These are phyloP conservation scores for Eragrostis tef DNA, from an alignment of 202 grass and related monocot genomes.

Conservation along the genomic window DNA sequence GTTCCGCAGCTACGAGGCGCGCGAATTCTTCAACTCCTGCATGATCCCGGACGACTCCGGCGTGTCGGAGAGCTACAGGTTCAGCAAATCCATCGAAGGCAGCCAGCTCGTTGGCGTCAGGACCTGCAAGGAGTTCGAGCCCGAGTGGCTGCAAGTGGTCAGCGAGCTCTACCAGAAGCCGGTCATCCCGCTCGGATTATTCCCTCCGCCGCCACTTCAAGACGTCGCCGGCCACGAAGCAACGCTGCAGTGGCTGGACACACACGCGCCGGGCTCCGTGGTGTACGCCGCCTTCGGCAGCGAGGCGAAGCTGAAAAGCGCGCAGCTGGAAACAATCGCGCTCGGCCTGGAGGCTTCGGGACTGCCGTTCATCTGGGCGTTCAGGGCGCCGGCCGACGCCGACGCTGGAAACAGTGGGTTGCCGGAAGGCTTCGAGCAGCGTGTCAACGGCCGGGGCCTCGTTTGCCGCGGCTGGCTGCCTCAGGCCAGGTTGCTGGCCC, in stretches of 20 bases:
- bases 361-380: slow-evolving; percentile 75
- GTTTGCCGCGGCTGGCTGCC: slow-evolving; percentile 69
- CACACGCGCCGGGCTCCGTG: slow-evolving; percentile 48
- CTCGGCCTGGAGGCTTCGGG: slow-evolving; percentile 61
- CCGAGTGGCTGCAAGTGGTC: slow-evolving; percentile 61
- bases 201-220: slow-evolving; percentile 49
- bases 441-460: slow-evolving; percentile 41
- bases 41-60: slow-evolving; percentile 55
- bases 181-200: slow-evolving; percentile 63
- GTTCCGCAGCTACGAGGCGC: slow-evolving; percentile 60
- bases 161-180: slow-evolving; percentile 56
- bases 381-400: slow-evolving; percentile 43
- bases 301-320: slow-evolving; percentile 64
- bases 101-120: slow-evolving; percentile 62
- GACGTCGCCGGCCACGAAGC: slow-evolving; percentile 27
- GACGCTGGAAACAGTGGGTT: not conserved
- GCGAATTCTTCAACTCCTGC: slow-evolving; percentile 46
- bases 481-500: slow-evolving; percentile 60
- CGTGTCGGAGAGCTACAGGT: slow-evolving; percentile 69
- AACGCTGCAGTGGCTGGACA: slow-evolving; percentile 55
- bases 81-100: slow-evolving; percentile 44
- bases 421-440: slow-evolving; percentile 62
- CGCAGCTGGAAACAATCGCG: slow-evolving; percentile 59
- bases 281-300: slow-evolving; percentile 82
- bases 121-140: slow-evolving; percentile 53